These are phyloP conservation scores for Xylariaceae sp. DNA, from an alignment of 2,329 filamentous ascomycete genomes.

Conservation along the genomic window DNA sequence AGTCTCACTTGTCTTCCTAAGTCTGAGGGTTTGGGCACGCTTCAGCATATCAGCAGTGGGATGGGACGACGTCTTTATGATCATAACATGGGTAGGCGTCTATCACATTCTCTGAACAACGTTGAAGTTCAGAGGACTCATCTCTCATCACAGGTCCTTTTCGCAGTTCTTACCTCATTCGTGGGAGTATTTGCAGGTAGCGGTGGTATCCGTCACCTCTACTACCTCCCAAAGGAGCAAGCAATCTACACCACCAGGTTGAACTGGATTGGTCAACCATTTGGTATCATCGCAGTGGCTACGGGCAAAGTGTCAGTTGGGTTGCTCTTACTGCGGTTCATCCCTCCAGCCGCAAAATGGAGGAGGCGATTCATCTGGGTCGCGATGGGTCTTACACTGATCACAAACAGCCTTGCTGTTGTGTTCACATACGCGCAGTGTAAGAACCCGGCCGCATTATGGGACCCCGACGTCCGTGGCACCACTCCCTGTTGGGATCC, in stretches of 20 bases:
- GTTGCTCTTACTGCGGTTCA: conserved; percentile 5
- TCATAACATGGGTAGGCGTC: conserved; percentile 8
- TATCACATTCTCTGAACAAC: no score
- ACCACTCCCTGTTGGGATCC: conserved; percentile 4
- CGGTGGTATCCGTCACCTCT: background rate
- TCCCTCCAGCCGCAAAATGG: background rate
- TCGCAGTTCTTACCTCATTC: background rate
- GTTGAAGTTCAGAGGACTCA: no score
- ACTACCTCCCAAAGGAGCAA: background rate
- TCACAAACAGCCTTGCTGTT: background rate
- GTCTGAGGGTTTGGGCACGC: background rate
- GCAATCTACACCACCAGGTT: background rate
- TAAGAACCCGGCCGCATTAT: conserved; percentile 3
- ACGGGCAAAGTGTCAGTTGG: conserved; percentile 9
- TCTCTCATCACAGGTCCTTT: no score
- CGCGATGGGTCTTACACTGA: background rate
- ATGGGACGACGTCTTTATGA: conserved; percentile 11
- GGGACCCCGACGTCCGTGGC: conserved; percentile 1
- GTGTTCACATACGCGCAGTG: conserved; percentile 13
- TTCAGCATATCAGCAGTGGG: background rate
- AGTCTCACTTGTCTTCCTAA: background rate
- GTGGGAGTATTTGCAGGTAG: background rate
- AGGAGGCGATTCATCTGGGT: background rate
- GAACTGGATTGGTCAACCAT: conserved; percentile 3
- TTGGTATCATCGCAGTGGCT: background rate